Percentiles rank a stretch among this genome's conserved stretches.
Evolutionary conservation across 495 filamentous ascomycete genomes (phyloP).

Genomic region (Annulohypoxylon bovei): DNA sequence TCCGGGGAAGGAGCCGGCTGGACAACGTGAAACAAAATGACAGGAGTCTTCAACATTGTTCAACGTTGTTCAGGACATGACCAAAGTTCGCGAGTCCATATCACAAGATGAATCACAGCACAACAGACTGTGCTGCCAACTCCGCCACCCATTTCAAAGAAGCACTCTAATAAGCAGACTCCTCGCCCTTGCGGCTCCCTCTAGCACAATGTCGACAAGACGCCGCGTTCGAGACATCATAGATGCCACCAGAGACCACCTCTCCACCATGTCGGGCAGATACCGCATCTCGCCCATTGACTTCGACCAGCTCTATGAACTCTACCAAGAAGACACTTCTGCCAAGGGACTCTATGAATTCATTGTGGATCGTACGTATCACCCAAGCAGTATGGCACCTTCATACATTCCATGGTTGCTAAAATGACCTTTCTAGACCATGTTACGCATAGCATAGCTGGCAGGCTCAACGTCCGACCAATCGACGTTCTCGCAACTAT

Average conservation of each 20-base stretch:
- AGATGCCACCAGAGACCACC: constrained; percentile 14
- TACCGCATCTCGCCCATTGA: constrained; percentile 25
- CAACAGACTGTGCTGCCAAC: constrained; percentile 5
- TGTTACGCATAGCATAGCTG: constrained; percentile 28
- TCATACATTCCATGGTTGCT: background rate
- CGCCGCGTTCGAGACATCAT: constrained; percentile 15
- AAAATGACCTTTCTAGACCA: constrained; percentile 10
- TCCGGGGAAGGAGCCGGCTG: background rate
- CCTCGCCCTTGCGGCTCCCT: background rate
- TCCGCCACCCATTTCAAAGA: background rate
- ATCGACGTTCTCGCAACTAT: constrained; percentile 36
- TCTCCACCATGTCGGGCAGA: constrained; percentile 29
- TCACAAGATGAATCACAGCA: constrained; percentile 7
- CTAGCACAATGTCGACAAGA: constrained; percentile 8
- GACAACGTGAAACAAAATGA: constrained; percentile 7
- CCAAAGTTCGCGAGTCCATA: background rate
- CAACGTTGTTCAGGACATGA: constrained; percentile 20
- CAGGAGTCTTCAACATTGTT: background rate
- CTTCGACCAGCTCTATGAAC: constrained; percentile 38
- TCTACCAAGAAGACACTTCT: constrained; percentile 32
- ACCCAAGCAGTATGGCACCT: background rate
- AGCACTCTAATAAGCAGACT: background rate
- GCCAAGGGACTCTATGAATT: constrained; percentile 37
- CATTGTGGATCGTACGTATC: constrained; percentile 35
- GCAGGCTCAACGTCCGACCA: constrained; percentile 4